Conservation (phyloP, 371 early-diverging fungal genomes). For the Funneliformis caledonium region DNA sequence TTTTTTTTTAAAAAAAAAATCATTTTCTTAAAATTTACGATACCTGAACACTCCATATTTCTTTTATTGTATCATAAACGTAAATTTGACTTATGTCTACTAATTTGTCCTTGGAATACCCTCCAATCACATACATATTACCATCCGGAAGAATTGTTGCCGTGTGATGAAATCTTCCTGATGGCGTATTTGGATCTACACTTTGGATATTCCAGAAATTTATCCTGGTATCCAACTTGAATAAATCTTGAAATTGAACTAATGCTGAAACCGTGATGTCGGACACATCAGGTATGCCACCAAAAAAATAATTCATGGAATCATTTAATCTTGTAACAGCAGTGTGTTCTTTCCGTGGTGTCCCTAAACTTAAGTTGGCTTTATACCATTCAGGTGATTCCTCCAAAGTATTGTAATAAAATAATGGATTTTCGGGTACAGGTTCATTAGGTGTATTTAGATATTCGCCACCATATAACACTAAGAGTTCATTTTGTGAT, state of each 20-base stretch:
- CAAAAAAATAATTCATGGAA: constrained; percentile 14
- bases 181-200: background rate
- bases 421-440: background rate
- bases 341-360: background rate
- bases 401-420: background rate
- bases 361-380: background rate
- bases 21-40: background rate
- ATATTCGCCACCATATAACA: constrained; percentile 29
- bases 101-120: background rate
- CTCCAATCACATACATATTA: constrained; percentile 35
- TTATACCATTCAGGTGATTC: background rate
- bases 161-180: constrained; percentile 19
- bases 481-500: background rate
- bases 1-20: background rate
- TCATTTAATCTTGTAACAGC: constrained; percentile 1
- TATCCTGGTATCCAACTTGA: background rate
- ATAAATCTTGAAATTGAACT: background rate
- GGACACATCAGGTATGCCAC: background rate
- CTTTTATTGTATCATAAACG: constrained; percentile 16
- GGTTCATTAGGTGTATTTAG: background rate
- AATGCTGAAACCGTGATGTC: background rate
- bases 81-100: constrained; percentile 5
- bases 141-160: constrained; percentile 25
- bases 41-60: background rate
- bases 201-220: background rate